phyloP scores from a whole-genome alignment of 257 asterid species.

The Solanum virginianum region DNA sequence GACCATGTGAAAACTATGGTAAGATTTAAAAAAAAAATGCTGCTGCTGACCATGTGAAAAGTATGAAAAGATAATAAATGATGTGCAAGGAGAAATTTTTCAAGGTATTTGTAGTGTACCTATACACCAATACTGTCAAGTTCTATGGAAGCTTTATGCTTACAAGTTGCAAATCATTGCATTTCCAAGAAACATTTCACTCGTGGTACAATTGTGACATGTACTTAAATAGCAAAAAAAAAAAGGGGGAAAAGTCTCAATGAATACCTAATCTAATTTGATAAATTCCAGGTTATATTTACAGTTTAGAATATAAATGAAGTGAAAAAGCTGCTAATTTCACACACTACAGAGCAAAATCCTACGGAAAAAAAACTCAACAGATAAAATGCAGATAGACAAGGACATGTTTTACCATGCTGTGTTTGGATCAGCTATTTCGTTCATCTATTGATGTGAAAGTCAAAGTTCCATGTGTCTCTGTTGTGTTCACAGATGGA shows the following conservation, averaged over 20 bases:
- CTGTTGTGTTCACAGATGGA: slow-evolving; percentile 15
- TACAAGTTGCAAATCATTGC: background rate
- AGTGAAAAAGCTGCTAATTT: background rate
- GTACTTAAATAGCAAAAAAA: background rate
- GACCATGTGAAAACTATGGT: background rate
- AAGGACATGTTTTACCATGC: background rate
- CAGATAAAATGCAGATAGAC: background rate
- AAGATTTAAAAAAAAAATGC: background rate
- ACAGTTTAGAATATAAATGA: background rate
- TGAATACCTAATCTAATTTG: background rate
- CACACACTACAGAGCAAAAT: background rate
- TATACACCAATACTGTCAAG: background rate
- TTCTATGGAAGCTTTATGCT: background rate
- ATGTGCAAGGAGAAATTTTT: background rate
- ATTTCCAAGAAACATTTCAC: background rate
- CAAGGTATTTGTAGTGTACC: background rate
- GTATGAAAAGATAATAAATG: background rate
- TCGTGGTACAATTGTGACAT: background rate
- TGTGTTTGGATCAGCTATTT: slow-evolving; percentile 17
- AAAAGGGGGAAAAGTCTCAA: background rate
- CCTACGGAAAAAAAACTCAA: background rate
- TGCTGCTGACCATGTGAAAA: background rate
- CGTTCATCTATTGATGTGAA: slow-evolving; percentile 50
- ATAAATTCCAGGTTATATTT: background rate
- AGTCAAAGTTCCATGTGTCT: slow-evolving; percentile 45